Percentiles rank a stretch among this genome's conserved stretches.
These are phyloP conservation scores for Pelargonium myrrhifolium DNA, from an alignment of 441 rosid genomes.

Conservation along the genomic window DNA sequence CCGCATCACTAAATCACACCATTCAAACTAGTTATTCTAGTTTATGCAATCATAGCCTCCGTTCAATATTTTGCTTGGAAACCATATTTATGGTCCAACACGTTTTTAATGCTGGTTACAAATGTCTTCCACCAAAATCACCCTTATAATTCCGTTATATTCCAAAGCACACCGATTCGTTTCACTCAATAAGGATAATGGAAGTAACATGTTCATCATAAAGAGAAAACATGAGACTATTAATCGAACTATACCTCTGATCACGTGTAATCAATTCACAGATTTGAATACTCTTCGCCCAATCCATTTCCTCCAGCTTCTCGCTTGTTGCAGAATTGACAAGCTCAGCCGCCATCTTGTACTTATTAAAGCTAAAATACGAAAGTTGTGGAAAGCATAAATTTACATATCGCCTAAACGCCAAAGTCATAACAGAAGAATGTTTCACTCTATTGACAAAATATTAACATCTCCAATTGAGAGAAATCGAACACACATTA, in stretches of 20 bases:
- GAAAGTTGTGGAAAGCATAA: not conserved
- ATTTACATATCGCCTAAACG: not conserved
- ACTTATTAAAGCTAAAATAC: constrained; percentile 19
- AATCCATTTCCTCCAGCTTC: constrained; percentile 74
- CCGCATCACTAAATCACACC: too few relatives aligned
- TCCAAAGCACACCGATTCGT: not conserved
- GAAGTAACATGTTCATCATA: not conserved
- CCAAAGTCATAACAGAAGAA: not conserved
- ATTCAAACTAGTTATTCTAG: too few relatives aligned
- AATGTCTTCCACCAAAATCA: too few relatives aligned
- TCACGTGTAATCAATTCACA: constrained; percentile 79
- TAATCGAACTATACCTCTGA: constrained; percentile 41
- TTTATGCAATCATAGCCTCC: too few relatives aligned
- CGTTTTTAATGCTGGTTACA: too few relatives aligned
- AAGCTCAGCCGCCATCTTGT: constrained; percentile 81
- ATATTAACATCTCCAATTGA: not conserved
- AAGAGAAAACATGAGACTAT: not conserved
- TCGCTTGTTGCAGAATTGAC: constrained; percentile 78
- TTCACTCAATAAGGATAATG: not conserved
- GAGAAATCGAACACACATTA: not conserved
- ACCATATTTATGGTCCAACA: too few relatives aligned
- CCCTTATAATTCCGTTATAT: too few relatives aligned
- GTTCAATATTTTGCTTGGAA: too few relatives aligned
- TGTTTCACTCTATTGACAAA: not conserved
- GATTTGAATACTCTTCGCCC: constrained; percentile 83